These are phyloP conservation scores for Hypoxylon sp. DNA, from an alignment of 2,329 filamentous ascomycete species.

Conservation along the genomic window DNA sequence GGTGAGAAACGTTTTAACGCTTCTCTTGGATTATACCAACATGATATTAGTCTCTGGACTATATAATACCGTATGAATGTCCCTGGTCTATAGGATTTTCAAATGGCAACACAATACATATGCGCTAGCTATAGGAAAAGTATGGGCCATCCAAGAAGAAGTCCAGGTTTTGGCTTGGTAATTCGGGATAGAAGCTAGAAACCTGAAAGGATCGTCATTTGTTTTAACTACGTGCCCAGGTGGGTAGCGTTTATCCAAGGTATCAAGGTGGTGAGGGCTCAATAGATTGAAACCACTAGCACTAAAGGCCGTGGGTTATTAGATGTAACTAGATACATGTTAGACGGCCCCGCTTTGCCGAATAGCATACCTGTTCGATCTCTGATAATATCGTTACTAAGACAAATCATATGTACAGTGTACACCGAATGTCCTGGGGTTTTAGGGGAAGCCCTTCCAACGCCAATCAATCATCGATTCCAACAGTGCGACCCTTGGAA, in stretches of 20 bases:
- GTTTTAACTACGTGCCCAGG: constrained; percentile 38
- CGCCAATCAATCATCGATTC: constrained; percentile 41
- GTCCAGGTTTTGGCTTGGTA: constrained; percentile 4
- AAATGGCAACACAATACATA: constrained; percentile 9
- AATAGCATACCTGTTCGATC: constrained; percentile 4
- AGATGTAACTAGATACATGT: constrained; percentile 15
- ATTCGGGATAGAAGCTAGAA: constrained; percentile 16
- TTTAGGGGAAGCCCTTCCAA: constrained; percentile 44
- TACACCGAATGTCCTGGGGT: constrained; percentile 34
- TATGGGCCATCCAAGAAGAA: constrained; percentile 4
- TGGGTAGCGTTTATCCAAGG: constrained; percentile 26
- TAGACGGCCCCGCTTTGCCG: constrained; percentile 27
- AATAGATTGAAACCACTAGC: constrained; percentile 39
- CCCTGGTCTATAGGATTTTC: not conserved
- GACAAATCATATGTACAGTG: constrained; percentile 24
- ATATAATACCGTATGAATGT: constrained; percentile 11
- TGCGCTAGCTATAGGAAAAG: constrained; percentile 5
- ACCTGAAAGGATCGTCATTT: constrained; percentile 40
- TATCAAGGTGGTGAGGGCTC: constrained; percentile 11
- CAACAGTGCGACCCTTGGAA: not conserved
- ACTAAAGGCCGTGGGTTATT: constrained; percentile 17
- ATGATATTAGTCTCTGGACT: constrained; percentile 1
- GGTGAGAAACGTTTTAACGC: not conserved
- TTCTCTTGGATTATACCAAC: constrained; percentile 1
- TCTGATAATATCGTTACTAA: constrained; percentile 14